These are phyloP conservation scores for Sporothrix mexicana DNA, from an alignment of 2,329 filamentous ascomycete genomes.

Conservation along the genomic window DNA sequence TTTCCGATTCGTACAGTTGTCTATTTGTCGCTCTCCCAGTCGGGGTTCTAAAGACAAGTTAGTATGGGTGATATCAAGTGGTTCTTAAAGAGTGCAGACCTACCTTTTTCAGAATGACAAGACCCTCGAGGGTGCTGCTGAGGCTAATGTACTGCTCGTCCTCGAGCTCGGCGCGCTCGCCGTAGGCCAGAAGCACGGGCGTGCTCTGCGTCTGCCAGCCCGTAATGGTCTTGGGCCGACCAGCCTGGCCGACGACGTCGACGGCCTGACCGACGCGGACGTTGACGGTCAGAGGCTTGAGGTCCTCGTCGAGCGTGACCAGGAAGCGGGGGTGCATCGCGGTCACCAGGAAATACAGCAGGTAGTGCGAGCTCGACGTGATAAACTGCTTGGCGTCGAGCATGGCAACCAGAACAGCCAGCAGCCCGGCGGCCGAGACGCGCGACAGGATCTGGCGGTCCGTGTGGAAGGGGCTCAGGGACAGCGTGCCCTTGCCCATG, in stretches of 20 bases:
- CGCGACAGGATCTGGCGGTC: slow-evolving; percentile 94
- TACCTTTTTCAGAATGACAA: slow-evolving; percentile 97
- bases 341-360: slow-evolving; percentile 95
- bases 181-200: slow-evolving; percentile 92
- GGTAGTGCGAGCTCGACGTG: slow-evolving; percentile 75
- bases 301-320: slow-evolving; percentile 91
- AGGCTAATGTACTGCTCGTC: slow-evolving; percentile 96
- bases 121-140: slow-evolving; percentile 87
- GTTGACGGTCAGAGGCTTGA: slow-evolving; percentile 93
- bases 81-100: not conserved
- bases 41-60: slow-evolving; percentile 54
- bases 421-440: slow-evolving; percentile 85
- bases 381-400: slow-evolving; percentile 92
- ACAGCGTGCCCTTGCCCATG: slow-evolving; percentile 98
- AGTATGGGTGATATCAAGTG: not conserved
- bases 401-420: slow-evolving; percentile 89
- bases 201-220: slow-evolving; percentile 99
- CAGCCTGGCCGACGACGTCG: slow-evolving; percentile 95
- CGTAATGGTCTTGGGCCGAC: slow-evolving; percentile 97
- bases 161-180: slow-evolving; percentile 94
- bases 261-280: slow-evolving; percentile 97
- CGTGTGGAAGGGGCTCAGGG: slow-evolving; percentile 98
- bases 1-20: not conserved
- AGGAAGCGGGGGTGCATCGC: slow-evolving; percentile 98
- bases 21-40: slow-evolving; percentile 60